Percentiles rank a stretch among this genome's conserved stretches.
Evolutionary conservation across 2,329 filamentous ascomycete genomes (phyloP).

Genomic region (Pestalotiopsis fici): DNA sequence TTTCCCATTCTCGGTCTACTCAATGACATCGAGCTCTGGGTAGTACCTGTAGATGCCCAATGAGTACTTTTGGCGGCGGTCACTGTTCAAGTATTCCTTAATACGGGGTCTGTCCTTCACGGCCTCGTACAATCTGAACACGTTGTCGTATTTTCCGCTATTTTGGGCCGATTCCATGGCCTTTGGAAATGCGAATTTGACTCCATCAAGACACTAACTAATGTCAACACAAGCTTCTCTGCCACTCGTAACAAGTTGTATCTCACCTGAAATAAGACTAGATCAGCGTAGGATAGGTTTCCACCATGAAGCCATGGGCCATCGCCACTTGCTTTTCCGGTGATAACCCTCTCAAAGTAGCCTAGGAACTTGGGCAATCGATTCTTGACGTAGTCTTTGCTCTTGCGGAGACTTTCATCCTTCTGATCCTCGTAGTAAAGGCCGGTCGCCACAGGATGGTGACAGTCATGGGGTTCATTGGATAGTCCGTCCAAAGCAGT

Average conservation of each 20-base stretch:
- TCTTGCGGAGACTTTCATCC: slow-evolving; percentile 59
- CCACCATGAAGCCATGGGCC: slow-evolving; percentile 68
- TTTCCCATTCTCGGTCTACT: background rate
- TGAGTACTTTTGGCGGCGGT: slow-evolving; percentile 61
- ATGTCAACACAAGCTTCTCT: background rate
- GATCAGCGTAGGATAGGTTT: slow-evolving; percentile 69
- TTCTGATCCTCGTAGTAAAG: slow-evolving; percentile 78
- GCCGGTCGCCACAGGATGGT: slow-evolving; percentile 65
- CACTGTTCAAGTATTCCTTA: slow-evolving; percentile 69
- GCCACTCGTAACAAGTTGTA: background rate
- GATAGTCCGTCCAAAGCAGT: slow-evolving; percentile 72
- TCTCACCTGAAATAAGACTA: slow-evolving; percentile 70
- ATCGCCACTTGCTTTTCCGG: slow-evolving; percentile 55
- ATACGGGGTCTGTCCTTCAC: slow-evolving; percentile 65
- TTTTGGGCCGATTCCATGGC: slow-evolving; percentile 57
- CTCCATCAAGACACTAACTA: slow-evolving; percentile 54
- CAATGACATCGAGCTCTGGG: slow-evolving; percentile 62
- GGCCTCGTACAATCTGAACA: slow-evolving; percentile 66
- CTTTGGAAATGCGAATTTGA: slow-evolving; percentile 70
- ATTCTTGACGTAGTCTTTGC: slow-evolving; percentile 57
- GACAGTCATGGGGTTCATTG: slow-evolving; percentile 73
- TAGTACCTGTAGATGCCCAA: slow-evolving; percentile 73
- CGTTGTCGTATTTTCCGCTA: slow-evolving; percentile 55
- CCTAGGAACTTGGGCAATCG: slow-evolving; percentile 72
- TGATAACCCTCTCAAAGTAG: slow-evolving; percentile 70